Conservation (phyloP, 2,329 filamentous ascomycete genomes). For the Ophiostoma novo-ulmi region DNA sequence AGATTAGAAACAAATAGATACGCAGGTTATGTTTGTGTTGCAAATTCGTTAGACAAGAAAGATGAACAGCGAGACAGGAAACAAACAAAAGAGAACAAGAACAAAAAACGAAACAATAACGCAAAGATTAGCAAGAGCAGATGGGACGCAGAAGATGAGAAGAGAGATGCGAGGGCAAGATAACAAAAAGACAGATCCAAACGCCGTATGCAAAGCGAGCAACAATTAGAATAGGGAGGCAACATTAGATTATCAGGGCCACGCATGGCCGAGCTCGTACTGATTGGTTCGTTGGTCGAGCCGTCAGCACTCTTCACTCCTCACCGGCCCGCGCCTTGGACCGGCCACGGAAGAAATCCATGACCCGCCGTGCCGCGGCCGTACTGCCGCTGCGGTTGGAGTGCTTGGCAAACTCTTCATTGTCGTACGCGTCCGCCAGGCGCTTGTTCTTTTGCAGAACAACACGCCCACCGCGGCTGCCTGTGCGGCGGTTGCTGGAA, state of each 20-base stretch:
- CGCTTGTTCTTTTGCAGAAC: slow-evolving; percentile 81
- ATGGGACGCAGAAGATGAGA: not conserved
- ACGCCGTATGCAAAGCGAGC: slow-evolving; percentile 13
- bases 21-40: not conserved
- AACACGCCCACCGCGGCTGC: slow-evolving; percentile 37
- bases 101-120: slow-evolving; percentile 10
- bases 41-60: not conserved
- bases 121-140: not conserved
- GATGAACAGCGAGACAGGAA: not conserved
- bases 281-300: not conserved
- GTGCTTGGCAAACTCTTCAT: slow-evolving; percentile 55
- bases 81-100: not conserved
- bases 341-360: slow-evolving; percentile 94
- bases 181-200: slow-evolving; percentile 3
- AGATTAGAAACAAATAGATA: slow-evolving; percentile 8
- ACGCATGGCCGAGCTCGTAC: not conserved
- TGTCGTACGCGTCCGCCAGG: slow-evolving; percentile 84
- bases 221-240: not conserved
- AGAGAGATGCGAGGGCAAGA: not conserved
- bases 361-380: slow-evolving; percentile 83
- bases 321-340: slow-evolving; percentile 67
- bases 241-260: slow-evolving; percentile 9
- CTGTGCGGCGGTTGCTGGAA: slow-evolving; percentile 17
- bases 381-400: slow-evolving; percentile 73
- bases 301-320: slow-evolving; percentile 35